Percentiles rank a stretch among this genome's conserved stretches.
Evolutionary conservation across 2,329 filamentous ascomycete species (phyloP).

Genomic region (Venturia nashicola): DNA sequence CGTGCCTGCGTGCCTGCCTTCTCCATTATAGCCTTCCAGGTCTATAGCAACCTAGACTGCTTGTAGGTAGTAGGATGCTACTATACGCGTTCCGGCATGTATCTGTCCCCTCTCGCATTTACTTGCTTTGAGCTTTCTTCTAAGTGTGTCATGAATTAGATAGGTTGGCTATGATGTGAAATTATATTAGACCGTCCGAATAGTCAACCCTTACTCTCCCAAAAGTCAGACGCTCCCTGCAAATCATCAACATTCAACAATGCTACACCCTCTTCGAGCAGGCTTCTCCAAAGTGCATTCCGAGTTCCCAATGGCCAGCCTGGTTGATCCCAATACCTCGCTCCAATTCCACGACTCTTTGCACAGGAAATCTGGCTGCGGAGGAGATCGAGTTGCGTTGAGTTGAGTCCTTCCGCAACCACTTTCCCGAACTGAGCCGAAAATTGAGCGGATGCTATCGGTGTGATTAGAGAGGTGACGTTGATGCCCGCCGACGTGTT

Average conservation of each 20-base stretch:
- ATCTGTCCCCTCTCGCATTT: no score
- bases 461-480: conserved; percentile 36
- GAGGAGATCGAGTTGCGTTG: conserved; percentile 38
- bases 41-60: no score
- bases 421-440: conserved; percentile 28
- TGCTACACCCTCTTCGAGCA: conserved; percentile 46
- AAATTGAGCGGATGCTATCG: conserved; percentile 44
- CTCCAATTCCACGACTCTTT: conserved; percentile 43
- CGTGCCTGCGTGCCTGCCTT: no score
- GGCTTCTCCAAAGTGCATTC: conserved; percentile 44
- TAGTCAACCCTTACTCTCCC: conserved; percentile 3
- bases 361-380: conserved; percentile 40
- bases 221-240: conserved; percentile 33
- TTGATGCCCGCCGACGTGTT: conserved; percentile 26
- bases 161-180: neutral
- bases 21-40: neutral
- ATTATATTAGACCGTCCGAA: neutral
- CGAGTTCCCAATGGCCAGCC: conserved; percentile 46
- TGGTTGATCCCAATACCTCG: conserved; percentile 52
- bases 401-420: conserved; percentile 24
- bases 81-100: no score
- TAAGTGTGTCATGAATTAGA: no score
- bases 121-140: no score
- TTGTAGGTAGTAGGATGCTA: no score
- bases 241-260: conserved; percentile 55